Percentiles rank a stretch among this genome's conserved stretches.
phyloP scores from a whole-genome alignment of 2,329 filamentous ascomycete genomes.

The Xylaria polymorpha region DNA sequence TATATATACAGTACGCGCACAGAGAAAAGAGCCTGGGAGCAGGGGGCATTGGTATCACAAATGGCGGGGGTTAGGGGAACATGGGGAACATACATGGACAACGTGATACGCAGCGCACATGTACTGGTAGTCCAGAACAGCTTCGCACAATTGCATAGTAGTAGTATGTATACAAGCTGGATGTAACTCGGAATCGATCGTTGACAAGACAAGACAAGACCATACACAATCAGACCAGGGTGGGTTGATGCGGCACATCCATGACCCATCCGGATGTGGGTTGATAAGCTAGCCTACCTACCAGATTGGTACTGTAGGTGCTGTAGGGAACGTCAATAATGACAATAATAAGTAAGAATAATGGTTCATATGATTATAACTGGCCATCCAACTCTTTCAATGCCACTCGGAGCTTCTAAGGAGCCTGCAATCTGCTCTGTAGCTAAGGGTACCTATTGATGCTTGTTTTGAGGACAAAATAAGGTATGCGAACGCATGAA shows the following conservation, averaged over 20 bases:
- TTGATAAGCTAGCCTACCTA: slow-evolving; percentile 27
- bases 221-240: slow-evolving; percentile 30
- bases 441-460: not conserved
- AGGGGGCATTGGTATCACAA: slow-evolving; percentile 15
- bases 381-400: not conserved
- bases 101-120: slow-evolving; percentile 1
- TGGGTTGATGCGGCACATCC: slow-evolving; percentile 30
- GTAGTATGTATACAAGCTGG: not conserved
- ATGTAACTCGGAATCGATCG: slow-evolving; percentile 22
- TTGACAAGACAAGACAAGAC: not conserved
- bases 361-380: not conserved
- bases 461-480: not conserved
- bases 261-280: slow-evolving; percentile 27
- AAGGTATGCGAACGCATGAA: not conserved
- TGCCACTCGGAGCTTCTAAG: not conserved
- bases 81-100: slow-evolving; percentile 20
- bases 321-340: not conserved
- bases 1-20: not conserved
- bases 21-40: not conserved
- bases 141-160: slow-evolving; percentile 16
- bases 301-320: not conserved
- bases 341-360: not conserved
- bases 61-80: slow-evolving; percentile 19
- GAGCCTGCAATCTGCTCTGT: not conserved
- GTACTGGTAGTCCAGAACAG: slow-evolving; percentile 4